Evolutionary conservation across 345 rosid species (phyloP), one percentile per base, ranked within the genome.

Genomic region (Brassica napus): DNA sequence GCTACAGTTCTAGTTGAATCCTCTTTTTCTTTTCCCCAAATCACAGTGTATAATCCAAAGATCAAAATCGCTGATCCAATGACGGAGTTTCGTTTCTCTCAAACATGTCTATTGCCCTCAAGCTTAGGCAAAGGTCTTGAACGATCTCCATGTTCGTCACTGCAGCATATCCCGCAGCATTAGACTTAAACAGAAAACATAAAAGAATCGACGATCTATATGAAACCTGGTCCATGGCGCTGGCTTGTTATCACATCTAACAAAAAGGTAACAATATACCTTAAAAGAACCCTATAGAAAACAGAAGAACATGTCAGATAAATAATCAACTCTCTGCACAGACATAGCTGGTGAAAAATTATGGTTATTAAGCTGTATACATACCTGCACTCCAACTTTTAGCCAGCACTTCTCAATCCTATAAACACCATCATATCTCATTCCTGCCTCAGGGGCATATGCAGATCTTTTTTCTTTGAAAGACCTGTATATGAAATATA

Each of bases 181-280:
- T 26, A 44, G 8, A 24, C 59, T n/a, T 59, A 12, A 24, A 26
- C 9, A 12, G 3, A 44, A 88, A 79, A 34, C 34, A 59, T 34
- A 59, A 1, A 39, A 73, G 21, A 31, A 30, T 31, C 47, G 21
- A 57, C 52, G 26, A 28, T 49, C 63, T 55, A 57, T 62, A 28
- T 1, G 81, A 74, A 73, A 93, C 98, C 94, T 90, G 2, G 94
- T 90, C 97, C 94, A 89, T 31, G 96, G 95, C 55, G 90, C 90
- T 10, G 91, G 85, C 35, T 89, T 87, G 44, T 88, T 89, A 81
- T 93, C 98, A 74, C 98, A 91, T 75, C 95, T 85, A 7, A 91
- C 91, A 71, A 91, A 93, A 3, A 91, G 84, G 78, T 90, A 93
- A 67, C 94, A 77, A 67, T 95, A 91, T 1, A 93, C 92, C 74